Percentiles rank a stretch among this genome's conserved stretches.
These are phyloP conservation scores for Cladochytrium replicatum DNA, from an alignment of 192 early-diverging fungal genomes.

Conservation along the genomic window DNA sequence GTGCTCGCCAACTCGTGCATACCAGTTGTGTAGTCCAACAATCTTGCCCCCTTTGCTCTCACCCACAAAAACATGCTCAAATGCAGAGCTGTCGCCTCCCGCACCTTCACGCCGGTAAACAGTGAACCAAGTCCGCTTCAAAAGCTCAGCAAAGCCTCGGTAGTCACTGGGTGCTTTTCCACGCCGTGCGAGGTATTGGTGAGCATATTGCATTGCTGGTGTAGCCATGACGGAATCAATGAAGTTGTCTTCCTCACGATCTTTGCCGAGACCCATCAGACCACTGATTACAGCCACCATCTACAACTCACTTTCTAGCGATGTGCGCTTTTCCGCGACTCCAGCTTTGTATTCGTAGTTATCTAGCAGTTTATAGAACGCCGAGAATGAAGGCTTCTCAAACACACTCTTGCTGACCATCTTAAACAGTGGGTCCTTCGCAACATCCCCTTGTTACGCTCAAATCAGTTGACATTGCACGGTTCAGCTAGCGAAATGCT, in stretches of 20 bases:
- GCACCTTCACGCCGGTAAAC: neutral
- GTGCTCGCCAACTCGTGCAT: too few species aligned
- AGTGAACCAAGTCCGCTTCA: conserved; percentile 22
- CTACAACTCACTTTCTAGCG: too few species aligned
- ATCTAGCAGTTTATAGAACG: conserved; percentile 15
- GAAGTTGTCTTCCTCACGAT: conserved; percentile 14
- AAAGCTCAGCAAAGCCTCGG: conserved; percentile 6
- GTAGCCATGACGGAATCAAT: conserved; percentile 15
- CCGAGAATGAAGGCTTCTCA: conserved; percentile 13
- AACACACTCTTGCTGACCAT: conserved; percentile 4
- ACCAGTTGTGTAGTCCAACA: conserved; percentile 33
- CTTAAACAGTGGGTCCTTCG: conserved; percentile 21
- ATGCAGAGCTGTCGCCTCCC: conserved; percentile 26
- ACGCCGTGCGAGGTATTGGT: conserved; percentile 13
- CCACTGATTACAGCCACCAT: too few species aligned
- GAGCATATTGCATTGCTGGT: conserved; percentile 13
- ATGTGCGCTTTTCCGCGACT: conserved; percentile 9
- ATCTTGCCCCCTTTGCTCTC: conserved; percentile 12
- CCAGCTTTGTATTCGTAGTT: conserved; percentile 20
- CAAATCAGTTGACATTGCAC: neutral
- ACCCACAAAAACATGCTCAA: conserved; percentile 30
- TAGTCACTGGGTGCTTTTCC: conserved; percentile 3
- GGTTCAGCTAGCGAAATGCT: neutral
- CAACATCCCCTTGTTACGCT: conserved; percentile 7
- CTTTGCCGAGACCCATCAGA: too few species aligned